Base-by-base conservation (phyloP, 148 eudicot genomes). In the Camellia granthamiana region DNA sequence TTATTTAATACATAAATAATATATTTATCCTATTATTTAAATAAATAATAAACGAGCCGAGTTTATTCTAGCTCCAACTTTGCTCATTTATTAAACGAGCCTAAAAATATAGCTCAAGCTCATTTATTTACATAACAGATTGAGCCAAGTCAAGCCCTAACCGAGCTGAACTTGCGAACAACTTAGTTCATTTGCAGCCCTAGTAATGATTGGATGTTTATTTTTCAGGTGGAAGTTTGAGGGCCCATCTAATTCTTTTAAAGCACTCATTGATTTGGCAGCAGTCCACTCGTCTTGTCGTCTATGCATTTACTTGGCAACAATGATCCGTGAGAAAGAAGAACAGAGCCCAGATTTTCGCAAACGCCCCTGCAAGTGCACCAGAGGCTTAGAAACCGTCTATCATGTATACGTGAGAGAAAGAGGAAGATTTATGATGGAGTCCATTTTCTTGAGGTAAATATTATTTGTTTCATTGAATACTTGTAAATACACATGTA, bases 241-340 rank as follows among this genome's bases (percentile, higher is more conserved):
- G 55, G 99, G 99, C 52, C 99, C 99, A 55, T 84, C 89, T 60
- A 97, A 93, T 88, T 88, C 97, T 63, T 95, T 95, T 84, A 95
- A 93, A 88, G 99, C 97, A 23, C 95, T 95, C 41, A 87, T 95
- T 77, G 99, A 95, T 85, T 90, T 95, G 99, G 97, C 99, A 65
- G 97, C 99, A 58, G 97, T 95, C 68, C 99, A 95, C 85, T 95
- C 99, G 30, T 95, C 99, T 5, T 95, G 99, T 76, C 99, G 99
- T 77, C 81, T 95, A 55, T 95, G 99, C 84, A 92, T 95, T 83
- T 78, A 84, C 84, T 81, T 95, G 82, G 97, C 99, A 51, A 93
- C 99, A 58, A 86, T 60, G 74, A 89, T 88, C 76, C 93, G 64
- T 58, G 92, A 95, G 71, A 67, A 81, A 47, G 97, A 95, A 85